Percentiles rank a stretch among this genome's conserved stretches.
phyloP scores from a whole-genome alignment of 208 protist species.

The Phytomonas sp. region DNA sequence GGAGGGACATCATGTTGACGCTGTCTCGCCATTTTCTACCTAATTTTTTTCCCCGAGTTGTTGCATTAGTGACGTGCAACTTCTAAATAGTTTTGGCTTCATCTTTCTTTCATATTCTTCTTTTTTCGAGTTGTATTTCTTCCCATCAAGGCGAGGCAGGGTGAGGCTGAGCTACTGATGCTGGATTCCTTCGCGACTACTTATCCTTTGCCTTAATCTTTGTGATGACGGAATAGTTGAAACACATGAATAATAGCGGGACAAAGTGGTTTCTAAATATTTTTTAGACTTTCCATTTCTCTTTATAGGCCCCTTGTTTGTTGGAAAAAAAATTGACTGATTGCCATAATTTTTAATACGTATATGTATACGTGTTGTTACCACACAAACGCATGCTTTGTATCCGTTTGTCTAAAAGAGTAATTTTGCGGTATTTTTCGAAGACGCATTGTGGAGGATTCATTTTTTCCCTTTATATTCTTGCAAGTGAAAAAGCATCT shows the following conservation, averaged over 20 bases:
- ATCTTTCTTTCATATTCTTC: not conserved
- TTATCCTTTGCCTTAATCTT: not conserved
- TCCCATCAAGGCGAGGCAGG: not conserved
- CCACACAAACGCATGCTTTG: constrained; percentile 2
- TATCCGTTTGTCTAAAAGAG: not conserved
- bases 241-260: not conserved
- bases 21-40: not conserved
- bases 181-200: not conserved
- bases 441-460: not conserved
- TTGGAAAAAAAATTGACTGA: not conserved
- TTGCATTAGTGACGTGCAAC: not conserved
- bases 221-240: not conserved
- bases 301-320: not conserved
- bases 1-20: not conserved
- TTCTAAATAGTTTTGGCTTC: not conserved
- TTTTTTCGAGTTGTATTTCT: not conserved
- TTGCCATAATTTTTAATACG: constrained; percentile 1
- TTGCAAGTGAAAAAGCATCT: not conserved
- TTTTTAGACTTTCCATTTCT: not conserved
- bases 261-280: not conserved
- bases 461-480: not conserved
- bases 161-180: not conserved
- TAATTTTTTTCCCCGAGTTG: not conserved
- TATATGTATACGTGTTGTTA: not conserved
- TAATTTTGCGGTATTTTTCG: not conserved